These are phyloP conservation scores for Trametes meyenii DNA, from an alignment of 768 basidiomycete genomes.

Conservation along the genomic window DNA sequence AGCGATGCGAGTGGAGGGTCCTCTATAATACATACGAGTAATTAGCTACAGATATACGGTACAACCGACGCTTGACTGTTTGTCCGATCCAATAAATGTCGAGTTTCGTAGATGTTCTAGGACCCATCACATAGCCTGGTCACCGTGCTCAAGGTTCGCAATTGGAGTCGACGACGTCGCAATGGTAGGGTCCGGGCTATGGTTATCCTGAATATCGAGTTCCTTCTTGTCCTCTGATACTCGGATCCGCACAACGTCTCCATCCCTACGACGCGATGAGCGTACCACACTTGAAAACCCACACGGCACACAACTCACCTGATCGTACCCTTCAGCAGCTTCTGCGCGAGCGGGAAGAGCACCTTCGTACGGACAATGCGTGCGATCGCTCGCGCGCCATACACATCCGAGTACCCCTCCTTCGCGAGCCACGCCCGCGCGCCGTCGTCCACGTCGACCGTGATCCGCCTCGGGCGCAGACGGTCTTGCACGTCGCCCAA, in stretches of 20 bases:
- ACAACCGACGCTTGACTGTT: background rate
- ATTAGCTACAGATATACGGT: background rate
- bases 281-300: background rate
- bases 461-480: slow-evolving; percentile 66
- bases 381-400: slow-evolving; percentile 87
- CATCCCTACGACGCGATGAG: slow-evolving; percentile 41
- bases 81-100: background rate
- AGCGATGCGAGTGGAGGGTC: background rate
- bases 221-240: slow-evolving; percentile 35
- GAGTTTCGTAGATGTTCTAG: background rate
- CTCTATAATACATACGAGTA: background rate
- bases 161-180: slow-evolving; percentile 16
- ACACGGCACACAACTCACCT: slow-evolving; percentile 44
- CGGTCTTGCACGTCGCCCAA: slow-evolving; percentile 73
- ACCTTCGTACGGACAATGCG: slow-evolving; percentile 84
- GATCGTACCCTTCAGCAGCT: slow-evolving; percentile 78
- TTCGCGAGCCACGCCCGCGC: slow-evolving; percentile 71
- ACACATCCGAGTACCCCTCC: slow-evolving; percentile 81
- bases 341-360: slow-evolving; percentile 80
- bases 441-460: slow-evolving; percentile 63
- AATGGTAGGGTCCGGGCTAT: slow-evolving; percentile 35
- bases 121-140: background rate
- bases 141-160: slow-evolving; percentile 5
- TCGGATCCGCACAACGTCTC: slow-evolving; percentile 44
- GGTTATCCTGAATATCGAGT: slow-evolving; percentile 44